These are phyloP conservation scores for Stygiomarasmius scandens DNA, from an alignment of 1,284 basidiomycete genomes.

Conservation along the genomic window DNA sequence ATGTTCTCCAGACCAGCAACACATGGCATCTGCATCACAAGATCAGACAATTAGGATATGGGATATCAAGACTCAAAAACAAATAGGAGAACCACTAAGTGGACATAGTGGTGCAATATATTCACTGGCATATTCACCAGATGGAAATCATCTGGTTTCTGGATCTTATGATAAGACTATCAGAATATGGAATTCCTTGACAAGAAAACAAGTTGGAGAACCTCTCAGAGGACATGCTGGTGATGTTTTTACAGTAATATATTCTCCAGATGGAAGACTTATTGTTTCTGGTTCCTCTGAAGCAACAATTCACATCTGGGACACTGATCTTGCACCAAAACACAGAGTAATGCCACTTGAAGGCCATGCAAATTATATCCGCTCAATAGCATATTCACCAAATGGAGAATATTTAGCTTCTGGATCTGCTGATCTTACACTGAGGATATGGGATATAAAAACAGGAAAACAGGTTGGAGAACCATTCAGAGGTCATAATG, in stretches of 20 bases:
- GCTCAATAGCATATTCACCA: not conserved
- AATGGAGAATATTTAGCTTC: not conserved
- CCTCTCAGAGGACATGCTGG: conserved; percentile 11
- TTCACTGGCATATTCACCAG: conserved; percentile 14
- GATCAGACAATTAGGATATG: not conserved
- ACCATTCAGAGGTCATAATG: conserved; percentile 18
- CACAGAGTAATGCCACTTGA: not conserved
- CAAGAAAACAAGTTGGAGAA: not conserved
- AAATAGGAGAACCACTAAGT: not conserved
- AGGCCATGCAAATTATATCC: not conserved
- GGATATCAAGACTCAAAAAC: not conserved
- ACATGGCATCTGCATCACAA: conserved; percentile 10
- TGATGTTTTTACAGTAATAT: not conserved
- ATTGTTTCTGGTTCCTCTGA: conserved; percentile 1
- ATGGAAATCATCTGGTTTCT: conserved; percentile 5
- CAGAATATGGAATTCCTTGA: conserved; percentile 13
- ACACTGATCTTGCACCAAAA: not conserved
- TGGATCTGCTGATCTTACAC: not conserved
- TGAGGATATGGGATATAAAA: not conserved
- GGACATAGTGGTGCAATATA: conserved; percentile 7
- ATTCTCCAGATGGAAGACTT: not conserved
- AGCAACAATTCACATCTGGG: not conserved
- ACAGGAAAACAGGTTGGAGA: not conserved
- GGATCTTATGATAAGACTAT: conserved; percentile 10
- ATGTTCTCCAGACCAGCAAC: conserved; percentile 21